Evolutionary conservation across 768 basidiomycete species (phyloP).

Genomic region (Podaxis rugospora): DNA sequence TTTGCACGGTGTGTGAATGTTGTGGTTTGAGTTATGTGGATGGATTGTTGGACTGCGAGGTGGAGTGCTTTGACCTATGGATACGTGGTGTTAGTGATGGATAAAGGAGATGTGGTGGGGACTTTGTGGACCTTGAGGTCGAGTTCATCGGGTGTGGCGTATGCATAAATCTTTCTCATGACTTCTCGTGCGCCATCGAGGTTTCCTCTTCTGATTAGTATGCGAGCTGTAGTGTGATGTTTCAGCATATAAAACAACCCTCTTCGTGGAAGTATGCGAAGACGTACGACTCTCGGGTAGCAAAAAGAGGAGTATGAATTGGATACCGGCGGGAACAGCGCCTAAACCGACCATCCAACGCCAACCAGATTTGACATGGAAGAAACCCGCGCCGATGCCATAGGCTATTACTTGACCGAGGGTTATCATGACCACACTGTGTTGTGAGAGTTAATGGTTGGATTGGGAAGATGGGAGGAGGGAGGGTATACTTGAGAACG

Average conservation of each 20-base stretch:
- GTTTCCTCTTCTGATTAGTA: constrained; percentile 55
- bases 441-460: background rate
- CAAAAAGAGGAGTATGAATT: constrained; percentile 55
- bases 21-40: constrained; percentile 57
- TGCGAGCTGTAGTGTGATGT: constrained; percentile 34
- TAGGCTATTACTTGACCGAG: constrained; percentile 79
- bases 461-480: no score
- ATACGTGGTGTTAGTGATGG: background rate
- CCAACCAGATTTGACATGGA: constrained; percentile 61
- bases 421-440: constrained; percentile 71
- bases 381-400: constrained; percentile 66
- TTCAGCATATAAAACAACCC: background rate
- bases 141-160: constrained; percentile 59
- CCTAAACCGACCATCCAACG: constrained; percentile 83
- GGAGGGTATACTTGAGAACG: constrained; percentile 49
- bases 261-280: background rate
- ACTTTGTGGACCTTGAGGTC: constrained; percentile 49
- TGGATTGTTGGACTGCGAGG: constrained; percentile 54
- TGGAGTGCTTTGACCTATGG: constrained; percentile 55
- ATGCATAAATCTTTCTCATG: constrained; percentile 65
- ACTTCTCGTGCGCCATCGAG: constrained; percentile 46
- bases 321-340: constrained; percentile 61
- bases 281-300: constrained; percentile 76
- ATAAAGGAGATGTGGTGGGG: background rate
- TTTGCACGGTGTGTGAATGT: constrained; percentile 52